These are phyloP conservation scores for Iberis amara DNA, from an alignment of 441 rosid species.

Conservation along the genomic window DNA sequence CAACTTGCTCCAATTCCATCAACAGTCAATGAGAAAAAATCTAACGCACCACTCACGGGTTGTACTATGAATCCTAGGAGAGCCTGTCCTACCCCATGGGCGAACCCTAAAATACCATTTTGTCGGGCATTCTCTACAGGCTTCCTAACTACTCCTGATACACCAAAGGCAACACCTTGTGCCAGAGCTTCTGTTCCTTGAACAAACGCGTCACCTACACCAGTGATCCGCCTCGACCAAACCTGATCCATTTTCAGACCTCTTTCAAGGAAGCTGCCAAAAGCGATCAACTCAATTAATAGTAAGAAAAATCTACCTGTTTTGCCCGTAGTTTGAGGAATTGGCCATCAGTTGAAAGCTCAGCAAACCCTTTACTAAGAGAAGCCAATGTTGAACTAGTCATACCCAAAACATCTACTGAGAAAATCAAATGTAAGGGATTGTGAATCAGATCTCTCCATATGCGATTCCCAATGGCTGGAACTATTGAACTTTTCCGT, in stretches of 20 bases:
- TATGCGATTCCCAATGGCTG: conserved; percentile 84
- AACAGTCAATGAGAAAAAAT: conserved; percentile 90
- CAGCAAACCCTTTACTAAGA: conserved; percentile 95
- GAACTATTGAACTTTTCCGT: conserved; percentile 83
- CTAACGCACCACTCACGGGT: conserved; percentile 96
- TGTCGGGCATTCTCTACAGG: conserved; percentile 93
- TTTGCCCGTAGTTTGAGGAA: conserved; percentile 88
- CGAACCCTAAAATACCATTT: conserved; percentile 88
- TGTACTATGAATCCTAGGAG: conserved; percentile 82
- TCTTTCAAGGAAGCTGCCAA: conserved; percentile 7
- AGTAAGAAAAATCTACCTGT: conserved; percentile 52
- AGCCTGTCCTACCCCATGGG: conserved; percentile 94
- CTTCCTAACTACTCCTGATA: conserved; percentile 93
- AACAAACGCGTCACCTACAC: conserved; percentile 90
- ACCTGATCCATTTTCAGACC: conserved; percentile 48
- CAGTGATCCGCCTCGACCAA: conserved; percentile 90
- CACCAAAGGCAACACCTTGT: conserved; percentile 97
- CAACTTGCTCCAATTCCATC: conserved; percentile 97
- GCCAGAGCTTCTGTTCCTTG: conserved; percentile 99
- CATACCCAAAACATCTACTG: conserved; percentile 98
- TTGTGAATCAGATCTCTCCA: conserved; percentile 98
- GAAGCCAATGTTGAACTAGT: conserved; percentile 98
- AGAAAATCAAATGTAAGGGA: conserved; percentile 88
- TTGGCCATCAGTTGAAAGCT: conserved; percentile 97
- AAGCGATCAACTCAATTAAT: conserved; percentile 12